Base-by-base conservation (phyloP, 2,329 filamentous ascomycete species). In the Niveomyces coronatus region DNA sequence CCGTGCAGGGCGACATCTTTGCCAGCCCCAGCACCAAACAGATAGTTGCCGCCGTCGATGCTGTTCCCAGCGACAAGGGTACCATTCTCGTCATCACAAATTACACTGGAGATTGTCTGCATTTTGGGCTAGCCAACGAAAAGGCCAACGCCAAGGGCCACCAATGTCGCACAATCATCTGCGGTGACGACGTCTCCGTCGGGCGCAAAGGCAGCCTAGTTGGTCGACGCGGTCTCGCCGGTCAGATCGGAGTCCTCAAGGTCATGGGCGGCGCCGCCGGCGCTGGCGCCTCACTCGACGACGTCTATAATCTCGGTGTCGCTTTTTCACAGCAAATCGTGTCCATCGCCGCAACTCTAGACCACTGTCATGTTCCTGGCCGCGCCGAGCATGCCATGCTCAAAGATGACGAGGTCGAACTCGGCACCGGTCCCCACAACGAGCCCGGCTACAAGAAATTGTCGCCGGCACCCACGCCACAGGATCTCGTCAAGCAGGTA, bases 371-470 rank as follows among this genome's bases (percentile, higher is more conserved):
- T 45, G 70, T 75, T 2, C 71, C 71, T 0, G 71, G 71, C 0
- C 61, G 70, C 27, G 52, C 59, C 2, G 62, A 71, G 41, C 66
- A 70, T 41, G 63, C 55, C n/a, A 63, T 57, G 13, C 62, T 78
- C 3, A 59, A 56, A 9, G 52, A 57, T 1, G 55, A 74, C 39
- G 73, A 74, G 40, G 54, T 79, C 24, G 76, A 79, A 52, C 62
- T 81, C n/a, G 77, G 78, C 3, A 79, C 76, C 16, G 77, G 78
- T 0, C 75, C 75, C 11, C 78, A 82, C 52, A 80, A 80, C 49
- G 77, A 82, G 53, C 76, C 77, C 0, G 77, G 70, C 1, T 70
- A 75, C 49, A 64, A 62, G 49, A 74, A 73, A 53, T 49, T 78
- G 14, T 69, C 68, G 0, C 76, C 71, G 0, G 61, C 56, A 1